Conservation (phyloP, 2,329 filamentous ascomycete genomes). For the Orbilia brochopaga region DNA sequence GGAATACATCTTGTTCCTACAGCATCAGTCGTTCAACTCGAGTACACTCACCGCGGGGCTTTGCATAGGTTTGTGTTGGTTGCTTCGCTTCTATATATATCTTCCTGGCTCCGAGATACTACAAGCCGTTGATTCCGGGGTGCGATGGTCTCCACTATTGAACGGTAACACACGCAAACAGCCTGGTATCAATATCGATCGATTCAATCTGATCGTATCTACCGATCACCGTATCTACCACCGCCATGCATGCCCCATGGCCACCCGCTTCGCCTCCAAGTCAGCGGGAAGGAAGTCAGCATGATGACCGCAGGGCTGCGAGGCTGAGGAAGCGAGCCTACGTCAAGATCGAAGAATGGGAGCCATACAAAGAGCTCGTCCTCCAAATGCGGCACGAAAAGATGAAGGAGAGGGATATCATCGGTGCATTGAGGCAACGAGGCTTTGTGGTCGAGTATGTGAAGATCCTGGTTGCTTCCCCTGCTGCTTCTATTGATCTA, state of each 20-base stretch:
- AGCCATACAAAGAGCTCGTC: slow-evolving; percentile 46
- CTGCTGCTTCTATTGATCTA: not conserved
- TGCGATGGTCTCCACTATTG: not conserved
- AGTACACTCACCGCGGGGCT: not conserved
- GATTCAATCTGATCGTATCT: not conserved
- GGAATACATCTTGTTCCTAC: not conserved
- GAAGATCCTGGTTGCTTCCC: not conserved
- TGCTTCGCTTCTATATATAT: too few relatives aligned
- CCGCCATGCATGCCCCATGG: slow-evolving; percentile 11
- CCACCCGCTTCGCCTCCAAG: slow-evolving; percentile 15
- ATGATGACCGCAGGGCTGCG: slow-evolving; percentile 15
- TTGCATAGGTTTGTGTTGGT: too few relatives aligned
- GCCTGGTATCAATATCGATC: not conserved
- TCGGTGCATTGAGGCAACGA: slow-evolving; percentile 30
- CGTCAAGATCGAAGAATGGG: slow-evolving; percentile 49
- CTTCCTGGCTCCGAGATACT: not conserved
- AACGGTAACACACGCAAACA: not conserved
- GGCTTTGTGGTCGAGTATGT: slow-evolving; percentile 46
- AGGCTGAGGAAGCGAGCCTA: slow-evolving; percentile 32
- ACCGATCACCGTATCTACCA: not conserved
- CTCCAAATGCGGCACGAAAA: slow-evolving; percentile 39
- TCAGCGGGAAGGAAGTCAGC: slow-evolving; percentile 10
- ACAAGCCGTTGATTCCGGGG: not conserved
- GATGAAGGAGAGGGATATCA: slow-evolving; percentile 44
- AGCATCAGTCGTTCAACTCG: not conserved